Evolutionary conservation across 2,329 filamentous ascomycete species (phyloP), one percentile per base, ranked within the genome.

Genomic region (Neonectria faginata): DNA sequence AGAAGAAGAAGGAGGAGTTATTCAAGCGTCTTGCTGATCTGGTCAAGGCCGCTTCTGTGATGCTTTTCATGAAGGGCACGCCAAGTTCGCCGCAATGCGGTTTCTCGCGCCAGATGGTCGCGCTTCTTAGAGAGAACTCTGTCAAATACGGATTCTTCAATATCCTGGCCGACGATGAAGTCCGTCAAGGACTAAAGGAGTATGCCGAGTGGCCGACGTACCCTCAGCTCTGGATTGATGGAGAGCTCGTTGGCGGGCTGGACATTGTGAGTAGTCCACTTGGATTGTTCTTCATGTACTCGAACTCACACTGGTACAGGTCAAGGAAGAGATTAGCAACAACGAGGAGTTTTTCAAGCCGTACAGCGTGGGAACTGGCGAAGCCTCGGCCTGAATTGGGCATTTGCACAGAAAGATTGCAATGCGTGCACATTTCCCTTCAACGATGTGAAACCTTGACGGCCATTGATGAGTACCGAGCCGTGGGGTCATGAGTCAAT

Each of bases 71-170:
- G 93, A 97, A 97, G 83, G 94, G 94, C n/a, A 97, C 93, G 3
- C 94, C 94, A 0, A 92, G 90, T 69, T 87, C 89, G 33, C 94
- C 94, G 1, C 92, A 97, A 79, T 97, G 94, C 75, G 94, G 96
- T 2, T 99, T 99, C 81, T 97, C 93, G 70, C 85, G 95, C 71
- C 94, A 97, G 82, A 83, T 97, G 48, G 96, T 99, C 47, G 89
- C 84, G 27, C 88, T 99, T 51, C 82, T 99, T 73, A 88, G 96
- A 57, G 95, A 98, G 81, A 91, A 93, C 76, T 91, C 91, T 54
- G 92, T 99, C 65, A 93, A 97, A 78, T 99, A 98, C 79, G 96
- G 96, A 20, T 99, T 99, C 85, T 99, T 99, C 85, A 98, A 99
- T 78, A 99, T 99, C 69, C 81, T 99, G 73, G 96, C 96, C 68